Evolutionary conservation across 345 rosid species (phyloP), one percentile per base, ranked within the genome.

Genomic region (Citrus hindsii): DNA sequence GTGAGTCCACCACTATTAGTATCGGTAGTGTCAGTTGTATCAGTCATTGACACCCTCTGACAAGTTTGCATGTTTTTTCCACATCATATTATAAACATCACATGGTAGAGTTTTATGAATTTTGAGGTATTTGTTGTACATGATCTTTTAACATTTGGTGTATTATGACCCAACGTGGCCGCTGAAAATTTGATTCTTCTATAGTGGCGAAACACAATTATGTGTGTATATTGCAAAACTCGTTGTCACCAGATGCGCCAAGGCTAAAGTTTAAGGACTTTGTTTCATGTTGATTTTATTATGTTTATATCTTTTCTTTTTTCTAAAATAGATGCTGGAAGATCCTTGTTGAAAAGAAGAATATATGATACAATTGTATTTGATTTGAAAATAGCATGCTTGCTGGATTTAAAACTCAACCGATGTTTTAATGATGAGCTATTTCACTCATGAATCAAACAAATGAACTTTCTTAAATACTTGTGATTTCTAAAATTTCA

Each of bases 1-100:
- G 95, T 87, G 40, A 63, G 78, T 46, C 16, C 27, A 18, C 21
- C 61, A 33, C 37, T n/a, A 25, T 37, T 16, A 30, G n/a, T 56
- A 14, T 53, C 21, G 1, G 33, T 64, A 8, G 27, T 51, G 22
- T 25, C 27, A 30, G 40, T 75, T 8, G 19, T 51, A 30, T 25
- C 27, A 48, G 40, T 75, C 14, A 1, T 48, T 67, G 32, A 25
- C 28, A 66, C 67, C 53, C 16, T 8, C 8, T 42, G 42, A 40
- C 19, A 37, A 25, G 19, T 14, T 56, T 38, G 64, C 80, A 28
- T 30, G 30, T 3, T 58, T 75, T 53, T 65, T 6, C 65, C 66
- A 4, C 5, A 56, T 69, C 37, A 62, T 61, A 38, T 18, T 5
- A 69, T 60, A 32, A 25, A 25, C 69, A 62, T 51, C 35, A n/a